Evolutionary conservation across 169 alveolate genomes (phyloP), one percentile per base, ranked within the genome.

Genomic region (Pseudocohnilembus persalinus): DNA sequence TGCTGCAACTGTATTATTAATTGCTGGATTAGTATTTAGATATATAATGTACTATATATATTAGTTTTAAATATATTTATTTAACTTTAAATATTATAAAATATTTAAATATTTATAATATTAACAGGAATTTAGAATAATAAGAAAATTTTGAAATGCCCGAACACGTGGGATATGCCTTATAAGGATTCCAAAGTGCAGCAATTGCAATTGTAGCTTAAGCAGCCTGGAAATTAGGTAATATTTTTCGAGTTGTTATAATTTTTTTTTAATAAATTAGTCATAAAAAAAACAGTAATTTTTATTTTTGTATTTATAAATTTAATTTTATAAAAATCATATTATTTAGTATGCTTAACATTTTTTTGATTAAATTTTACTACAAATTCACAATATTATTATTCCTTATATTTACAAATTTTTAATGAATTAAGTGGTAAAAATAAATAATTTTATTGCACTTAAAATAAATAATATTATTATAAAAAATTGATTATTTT

Each of bases 111-210:
- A 64, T 64, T 64, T 64, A 64, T 20, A 64, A 20, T 20, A 64
- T 27, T 77, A 64, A 25, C 0, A 33, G 25, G 28, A 77, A 33
- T 73, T 34, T 33, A 77, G 29, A 29, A 31, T 33, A 28, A 11
- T 25, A 29, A 26, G n/a, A 6, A 34, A 63, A 34, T 79, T 20
- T 32, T 63, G n/a, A 29, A 73, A 34, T 79, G 84, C 84, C n/a
- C 63, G 84, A 1, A 29, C 31, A 64, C 30, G 74, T n/a, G 64
- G 28, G 29, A 27, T 79, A 49, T 49, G 76, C 76, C 4, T 29
- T 79, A 0, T 29, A 79, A 26, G 84, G 84, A 29, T 79, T 79
- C 63, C 63, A 68, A 35, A 49, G 84, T 79, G 74, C 77, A 0
- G 35, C 84, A 0, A 76, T 79, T 0, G 65, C 84, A 0, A 72